Base-by-base conservation (phyloP, 2,329 filamentous ascomycete species). In the Neurospora sp. region DNA sequence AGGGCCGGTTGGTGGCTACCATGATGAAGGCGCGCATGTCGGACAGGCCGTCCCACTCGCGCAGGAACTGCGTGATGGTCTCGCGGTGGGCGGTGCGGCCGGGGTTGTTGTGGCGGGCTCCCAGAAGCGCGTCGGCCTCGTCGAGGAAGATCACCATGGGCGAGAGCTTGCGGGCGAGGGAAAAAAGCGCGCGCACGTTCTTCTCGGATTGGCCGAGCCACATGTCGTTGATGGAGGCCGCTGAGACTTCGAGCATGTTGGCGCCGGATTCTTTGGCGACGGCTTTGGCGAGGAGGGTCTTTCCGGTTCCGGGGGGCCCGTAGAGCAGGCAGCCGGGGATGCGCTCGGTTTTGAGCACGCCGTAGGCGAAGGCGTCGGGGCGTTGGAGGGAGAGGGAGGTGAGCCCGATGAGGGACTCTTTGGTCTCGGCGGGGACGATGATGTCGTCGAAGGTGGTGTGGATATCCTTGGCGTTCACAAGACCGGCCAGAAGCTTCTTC, bases 121-220 rank as follows among this genome's bases (percentile, higher is more conserved):
- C 92, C 69, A 99, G 91, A 66, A 99, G 89, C 8, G 95, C 92
- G 78, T 99, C 96, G 28, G 94, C 96, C 81, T 99, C 96, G 77
- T 99, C 96, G 72, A 99, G 93, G 81, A 99, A 98, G 67, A 99
- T 92, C 17, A 99, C 90, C 77, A 94, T 94, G 0, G 96, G 96
- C 1, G 91, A 91, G 8, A 97, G 86, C 79, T 97, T 97, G 81
- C 93, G 93, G 4, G 96, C 96, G 0, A 98, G 84, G 0, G 89
- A 91, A 81, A 99, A 99, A 52, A 98, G 89, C 0, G 95, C 95
- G 68, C 91, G 90, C 69, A 98, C 92, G 77, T 97, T 97, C 85
- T 98, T 98, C 82, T 99, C 96, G 71, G 92, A 92, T 79, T 98
- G 93, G 28, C 96, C 96, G 3, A 98, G 92, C 79, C 92, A 98